phyloP scores from a whole-genome alignment of 176 grass and related monocot species.

The Urochloa ruziziensis region DNA sequence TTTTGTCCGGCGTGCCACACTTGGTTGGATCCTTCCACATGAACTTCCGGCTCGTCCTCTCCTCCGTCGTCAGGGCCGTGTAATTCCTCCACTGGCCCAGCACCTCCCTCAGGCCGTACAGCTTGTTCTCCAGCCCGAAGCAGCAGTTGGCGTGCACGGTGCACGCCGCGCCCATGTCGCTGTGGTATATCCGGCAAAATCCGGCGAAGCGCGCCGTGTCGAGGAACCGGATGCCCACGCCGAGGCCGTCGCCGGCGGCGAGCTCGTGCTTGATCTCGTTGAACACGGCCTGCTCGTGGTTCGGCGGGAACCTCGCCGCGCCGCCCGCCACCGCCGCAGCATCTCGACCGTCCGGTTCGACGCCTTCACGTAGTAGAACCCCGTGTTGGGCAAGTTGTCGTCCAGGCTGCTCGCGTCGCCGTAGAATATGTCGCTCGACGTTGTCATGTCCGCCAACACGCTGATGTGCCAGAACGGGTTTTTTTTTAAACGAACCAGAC shows the following conservation, averaged over 20 bases:
- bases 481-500: too few species aligned
- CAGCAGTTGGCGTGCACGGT: slow-evolving; percentile 66
- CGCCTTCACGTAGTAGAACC: slow-evolving; percentile 52
- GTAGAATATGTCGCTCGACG: slow-evolving; percentile 43
- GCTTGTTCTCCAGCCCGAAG: slow-evolving; percentile 42
- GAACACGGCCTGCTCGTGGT: slow-evolving; percentile 53
- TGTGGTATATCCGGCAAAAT: slow-evolving; percentile 40
- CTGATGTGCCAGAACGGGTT: slow-evolving; percentile 42
- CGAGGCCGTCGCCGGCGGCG: not conserved
- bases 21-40: slow-evolving; percentile 21
- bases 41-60: slow-evolving; percentile 19
- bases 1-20: slow-evolving; percentile 29
- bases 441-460: slow-evolving; percentile 41
- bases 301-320: slow-evolving; percentile 34
- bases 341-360: slow-evolving; percentile 33
- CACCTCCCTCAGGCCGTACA: slow-evolving; percentile 40
- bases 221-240: slow-evolving; percentile 40
- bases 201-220: slow-evolving; percentile 37
- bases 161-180: slow-evolving; percentile 36
- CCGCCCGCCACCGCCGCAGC: slow-evolving; percentile 35
- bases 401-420: slow-evolving; percentile 32
- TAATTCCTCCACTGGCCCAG: slow-evolving; percentile 49
- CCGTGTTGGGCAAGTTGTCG: slow-evolving; percentile 42
- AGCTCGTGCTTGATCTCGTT: slow-evolving; percentile 53
- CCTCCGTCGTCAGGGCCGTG: not conserved